Evolutionary conservation across 805 yeast species (phyloP).

Genomic region (Candida nemodendra): DNA sequence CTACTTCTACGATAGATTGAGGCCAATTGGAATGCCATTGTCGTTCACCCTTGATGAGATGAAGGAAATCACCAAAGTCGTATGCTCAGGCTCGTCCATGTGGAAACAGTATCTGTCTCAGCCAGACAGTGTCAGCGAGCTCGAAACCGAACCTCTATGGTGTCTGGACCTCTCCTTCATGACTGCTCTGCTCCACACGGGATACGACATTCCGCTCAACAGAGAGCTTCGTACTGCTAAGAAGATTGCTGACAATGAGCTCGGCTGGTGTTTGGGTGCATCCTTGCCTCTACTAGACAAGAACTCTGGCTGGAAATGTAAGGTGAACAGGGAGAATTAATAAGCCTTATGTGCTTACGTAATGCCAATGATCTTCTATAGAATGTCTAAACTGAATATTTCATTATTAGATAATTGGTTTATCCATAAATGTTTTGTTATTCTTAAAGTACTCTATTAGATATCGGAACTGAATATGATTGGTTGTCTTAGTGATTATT

Average conservation of each 20-base stretch:
- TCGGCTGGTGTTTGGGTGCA: slow-evolving; percentile 99
- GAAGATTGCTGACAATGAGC: slow-evolving; percentile 82
- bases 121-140: slow-evolving; percentile 62
- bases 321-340: slow-evolving; percentile 36
- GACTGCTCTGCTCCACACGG: slow-evolving; percentile 88
- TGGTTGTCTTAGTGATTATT: too few species aligned
- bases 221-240: slow-evolving; percentile 93
- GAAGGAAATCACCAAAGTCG: slow-evolving; percentile 73
- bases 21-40: slow-evolving; percentile 91
- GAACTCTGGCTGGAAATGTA: slow-evolving; percentile 69
- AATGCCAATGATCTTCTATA: too few species aligned
- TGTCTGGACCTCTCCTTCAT: slow-evolving; percentile 91
- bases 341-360: too few species aligned
- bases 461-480: too few species aligned
- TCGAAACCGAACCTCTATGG: slow-evolving; percentile 86
- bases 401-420: too few species aligned
- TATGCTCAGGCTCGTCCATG: slow-evolving; percentile 76
- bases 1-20: slow-evolving; percentile 91
- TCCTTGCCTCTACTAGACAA: slow-evolving; percentile 83
- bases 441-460: too few species aligned
- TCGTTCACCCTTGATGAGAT: slow-evolving; percentile 85
- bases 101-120: slow-evolving; percentile 71
- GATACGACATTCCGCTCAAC: slow-evolving; percentile 88
- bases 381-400: too few species aligned
- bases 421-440: too few species aligned